Conservation (phyloP, 2,329 filamentous ascomycete species). For the Juglanconis oblonga region DNA sequence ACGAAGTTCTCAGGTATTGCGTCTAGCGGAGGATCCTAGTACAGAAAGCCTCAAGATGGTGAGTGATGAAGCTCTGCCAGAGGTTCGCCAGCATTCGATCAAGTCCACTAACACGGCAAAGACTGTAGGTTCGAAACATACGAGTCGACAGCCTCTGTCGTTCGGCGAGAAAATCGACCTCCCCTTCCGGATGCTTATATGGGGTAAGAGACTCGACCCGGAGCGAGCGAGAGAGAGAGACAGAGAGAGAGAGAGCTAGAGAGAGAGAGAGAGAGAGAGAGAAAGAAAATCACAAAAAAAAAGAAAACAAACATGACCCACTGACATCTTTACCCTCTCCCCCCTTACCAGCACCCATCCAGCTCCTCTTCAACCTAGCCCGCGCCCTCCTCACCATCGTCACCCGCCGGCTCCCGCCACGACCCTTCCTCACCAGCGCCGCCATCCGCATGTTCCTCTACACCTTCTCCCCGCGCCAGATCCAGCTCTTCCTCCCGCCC, state of each 20-base stretch:
- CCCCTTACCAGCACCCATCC: neutral
- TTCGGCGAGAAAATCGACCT: neutral
- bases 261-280: neutral
- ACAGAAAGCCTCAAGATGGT: neutral
- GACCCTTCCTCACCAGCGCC: slow-evolving; percentile 3
- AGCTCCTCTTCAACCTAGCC: neutral
- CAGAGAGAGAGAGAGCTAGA: too few species aligned
- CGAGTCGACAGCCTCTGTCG: neutral
- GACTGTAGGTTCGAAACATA: neutral
- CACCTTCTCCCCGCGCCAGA: slow-evolving; percentile 8
- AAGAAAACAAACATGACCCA: neutral
- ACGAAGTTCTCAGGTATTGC: too few species aligned
- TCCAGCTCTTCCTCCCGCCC: slow-evolving; percentile 9
- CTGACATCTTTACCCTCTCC: too few species aligned
- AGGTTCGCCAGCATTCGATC: neutral
- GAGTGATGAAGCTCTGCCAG: neutral
- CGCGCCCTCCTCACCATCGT: slow-evolving; percentile 1
- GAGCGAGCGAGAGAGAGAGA: too few species aligned
- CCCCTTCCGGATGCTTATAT: neutral
- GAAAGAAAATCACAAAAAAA: neutral
- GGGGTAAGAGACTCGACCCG: neutral
- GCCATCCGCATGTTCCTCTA: slow-evolving; percentile 13
- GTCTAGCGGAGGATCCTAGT: too few species aligned
- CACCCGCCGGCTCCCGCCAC: neutral
- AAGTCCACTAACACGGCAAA: neutral